Conservation (phyloP, 208 protist genomes). For the Crithidia acanthocephali region DNA sequence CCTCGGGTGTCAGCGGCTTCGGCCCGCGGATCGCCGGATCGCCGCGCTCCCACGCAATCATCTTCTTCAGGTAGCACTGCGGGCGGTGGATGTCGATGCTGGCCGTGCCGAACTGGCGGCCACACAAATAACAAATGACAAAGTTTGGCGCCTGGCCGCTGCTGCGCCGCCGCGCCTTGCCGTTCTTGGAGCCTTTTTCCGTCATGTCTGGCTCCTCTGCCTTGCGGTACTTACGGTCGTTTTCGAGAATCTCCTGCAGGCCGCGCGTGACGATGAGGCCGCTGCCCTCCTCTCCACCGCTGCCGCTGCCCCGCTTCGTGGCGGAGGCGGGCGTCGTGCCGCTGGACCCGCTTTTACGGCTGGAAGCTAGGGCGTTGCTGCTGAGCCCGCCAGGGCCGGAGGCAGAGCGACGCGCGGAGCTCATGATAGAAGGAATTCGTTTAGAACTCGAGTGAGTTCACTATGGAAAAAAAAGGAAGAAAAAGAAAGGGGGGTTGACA, state of each 20-base stretch:
- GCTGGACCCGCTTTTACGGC: conserved; percentile 15
- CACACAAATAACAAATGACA: conserved; percentile 91
- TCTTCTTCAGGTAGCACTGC: conserved; percentile 92
- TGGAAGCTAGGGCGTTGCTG: neutral
- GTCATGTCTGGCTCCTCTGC: neutral
- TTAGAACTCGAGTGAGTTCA: too few species aligned
- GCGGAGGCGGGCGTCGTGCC: conserved; percentile 16
- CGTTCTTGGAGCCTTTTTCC: conserved; percentile 5
- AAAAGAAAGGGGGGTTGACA: too few species aligned
- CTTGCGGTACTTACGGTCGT: conserved; percentile 43
- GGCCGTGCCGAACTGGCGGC: conserved; percentile 81
- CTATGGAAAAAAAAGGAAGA: too few species aligned
- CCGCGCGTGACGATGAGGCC: conserved; percentile 73
- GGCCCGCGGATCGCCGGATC: conserved; percentile 70
- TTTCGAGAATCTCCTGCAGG: conserved; percentile 72
- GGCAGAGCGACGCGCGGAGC: neutral
- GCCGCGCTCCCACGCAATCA: conserved; percentile 90
- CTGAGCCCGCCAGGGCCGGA: neutral
- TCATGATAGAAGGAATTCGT: conserved; percentile 8
- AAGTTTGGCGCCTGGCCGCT: conserved; percentile 63
- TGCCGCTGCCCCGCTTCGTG: neutral
- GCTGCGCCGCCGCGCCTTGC: conserved; percentile 20
- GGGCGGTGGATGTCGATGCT: conserved; percentile 93
- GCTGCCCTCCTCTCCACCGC: conserved; percentile 13
- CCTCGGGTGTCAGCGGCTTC: conserved; percentile 67